Base-by-base conservation (phyloP, 1,284 basidiomycete genomes). In the Fomes fomentarius region DNA sequence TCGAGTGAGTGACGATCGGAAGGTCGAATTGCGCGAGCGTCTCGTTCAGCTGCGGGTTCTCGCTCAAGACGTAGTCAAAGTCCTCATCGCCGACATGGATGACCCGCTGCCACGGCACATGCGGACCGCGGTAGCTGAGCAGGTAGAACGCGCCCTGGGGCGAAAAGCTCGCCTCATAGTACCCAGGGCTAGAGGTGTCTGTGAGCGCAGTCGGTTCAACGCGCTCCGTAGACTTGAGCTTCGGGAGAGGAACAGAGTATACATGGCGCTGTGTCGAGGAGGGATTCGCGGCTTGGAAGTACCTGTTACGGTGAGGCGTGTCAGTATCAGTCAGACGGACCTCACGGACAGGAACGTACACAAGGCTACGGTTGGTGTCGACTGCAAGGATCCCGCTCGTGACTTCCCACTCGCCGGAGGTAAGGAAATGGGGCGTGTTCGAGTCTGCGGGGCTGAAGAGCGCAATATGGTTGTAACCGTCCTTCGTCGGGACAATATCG, bases 341-440 rank as follows among this genome's bases (percentile, higher is more conserved):
- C 28, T 7, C n/a, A n/a, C n/a, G n/a, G n/a, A 22, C 31, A 44
- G 8, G n/a, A 7, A 78, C 89, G 69, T 68, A 96, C 89, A 95
- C 86, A 34, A 90, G 69, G 34, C 84, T 81, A 31, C 82, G 82
- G 41, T 80, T 73, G 3, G 76, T 64, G 68, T 97, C 89, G 17
- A 97, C 83, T 1, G 83, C 89, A 50, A 83, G 74, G 52, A 98
- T 87, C 5, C 78, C 79, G 17, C 79, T 81, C 7, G 86, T 87
- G 4, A 98, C 91, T 71, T 99, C 96, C 95, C 95, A 98, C 28
- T 84, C 69, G 0, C 96, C 96, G 1, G 75, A 76, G 0, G 96
- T 98, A 30, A 98, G 75, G 77, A 94, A 98, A 30, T 76, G 78
- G 1, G 94, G 94, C 0, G 77, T 80, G 24, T 75, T 74, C 14